Percentiles rank a stretch among this genome's conserved stretches.
Conservation (phyloP, 768 basidiomycete genomes). For the Antrodiella citrinella region DNA sequence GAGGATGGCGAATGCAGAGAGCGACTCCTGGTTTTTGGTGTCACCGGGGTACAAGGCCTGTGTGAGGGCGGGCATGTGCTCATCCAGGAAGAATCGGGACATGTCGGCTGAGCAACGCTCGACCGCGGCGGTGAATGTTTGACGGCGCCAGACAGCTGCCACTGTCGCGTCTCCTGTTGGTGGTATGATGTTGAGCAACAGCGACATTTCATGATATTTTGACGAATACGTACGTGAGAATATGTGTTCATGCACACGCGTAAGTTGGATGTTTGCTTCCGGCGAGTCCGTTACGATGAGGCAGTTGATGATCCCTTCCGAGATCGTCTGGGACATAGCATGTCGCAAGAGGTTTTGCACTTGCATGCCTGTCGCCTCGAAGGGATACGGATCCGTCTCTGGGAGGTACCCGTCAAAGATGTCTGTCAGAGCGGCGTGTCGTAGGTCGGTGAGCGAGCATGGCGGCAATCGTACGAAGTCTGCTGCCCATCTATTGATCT, state of each 20-base stretch:
- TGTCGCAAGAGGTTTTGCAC: conserved; percentile 77
- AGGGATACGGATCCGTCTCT: conserved; percentile 25
- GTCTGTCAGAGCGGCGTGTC: conserved; percentile 51
- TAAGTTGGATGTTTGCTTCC: conserved; percentile 78
- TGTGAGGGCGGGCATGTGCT: conserved; percentile 63
- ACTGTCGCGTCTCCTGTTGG: conserved; percentile 72
- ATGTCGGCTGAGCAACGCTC: conserved; percentile 69
- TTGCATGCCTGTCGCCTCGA: conserved; percentile 47
- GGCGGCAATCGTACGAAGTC: conserved; percentile 58
- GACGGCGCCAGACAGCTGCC: conserved; percentile 85
- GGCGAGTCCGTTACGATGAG: conserved; percentile 79
- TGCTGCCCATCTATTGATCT: conserved; percentile 84
- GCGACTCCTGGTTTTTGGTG: conserved; percentile 30
- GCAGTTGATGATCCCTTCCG: conserved; percentile 77
- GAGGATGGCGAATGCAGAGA: conserved; percentile 44
- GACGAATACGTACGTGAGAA: conserved; percentile 63
- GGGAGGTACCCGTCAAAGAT: conserved; percentile 43
- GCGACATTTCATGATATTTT: no score
- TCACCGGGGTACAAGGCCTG: conserved; percentile 34
- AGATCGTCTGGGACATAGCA: conserved; percentile 67
- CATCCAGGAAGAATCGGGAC: conserved; percentile 55
- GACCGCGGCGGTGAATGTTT: conserved; percentile 84
- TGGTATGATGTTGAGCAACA: no score
- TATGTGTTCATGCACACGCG: conserved; percentile 82
- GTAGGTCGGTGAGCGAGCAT: conserved; percentile 42